Base-by-base conservation (phyloP, 2,329 filamentous ascomycete genomes). In the Lachnellula cervina region DNA sequence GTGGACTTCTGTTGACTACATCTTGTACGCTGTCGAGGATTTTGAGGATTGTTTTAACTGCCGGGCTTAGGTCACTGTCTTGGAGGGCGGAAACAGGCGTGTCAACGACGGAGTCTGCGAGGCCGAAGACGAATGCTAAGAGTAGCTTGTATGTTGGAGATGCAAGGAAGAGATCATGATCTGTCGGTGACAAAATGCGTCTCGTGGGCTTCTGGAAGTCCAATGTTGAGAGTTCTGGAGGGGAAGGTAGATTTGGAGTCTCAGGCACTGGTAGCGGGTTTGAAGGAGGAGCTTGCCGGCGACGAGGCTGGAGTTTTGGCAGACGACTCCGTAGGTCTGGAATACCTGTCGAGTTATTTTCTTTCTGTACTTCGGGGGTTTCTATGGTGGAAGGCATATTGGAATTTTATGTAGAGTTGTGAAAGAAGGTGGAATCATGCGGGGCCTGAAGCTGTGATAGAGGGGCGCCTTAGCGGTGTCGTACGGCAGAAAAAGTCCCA, bases 61-160 rank as follows among this genome's bases (percentile, higher is more conserved):
- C 72, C 16, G 78, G 74, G 61, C 86, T 83, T n/a, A 84, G 72
- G 44, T 81, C 76, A 35, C 64, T 63, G n/a, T 80, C 75, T 25
- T 78, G 77, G 56, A 83, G 73, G 5, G 86, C 76, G 2, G 87
- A 87, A 59, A 87, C 80, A 6, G 87, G 83, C 28, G 78, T 82
- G 67, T 89, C 85, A 49, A 83, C 76, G 45, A 96, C 89, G 4
- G 88, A 84, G 66, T 97, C 92, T 45, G 91, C 86, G 21, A 99
- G 82, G 9, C 83, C 82, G 72, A 96, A 97, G 59, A 97, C 80
- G 74, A 96, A 99, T 19, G 89, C 84, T 56, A 89, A 76, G 44
- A 99, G 80, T 42, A 97, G 80, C 7, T 77, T 78, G 71, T 89
- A 88, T 6, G 92, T 87, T 0, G 86, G 78, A 0, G 92, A 97